phyloP scores from a whole-genome alignment of 2,329 filamentous ascomycete genomes.

The Aspergillus brasiliensis region DNA sequence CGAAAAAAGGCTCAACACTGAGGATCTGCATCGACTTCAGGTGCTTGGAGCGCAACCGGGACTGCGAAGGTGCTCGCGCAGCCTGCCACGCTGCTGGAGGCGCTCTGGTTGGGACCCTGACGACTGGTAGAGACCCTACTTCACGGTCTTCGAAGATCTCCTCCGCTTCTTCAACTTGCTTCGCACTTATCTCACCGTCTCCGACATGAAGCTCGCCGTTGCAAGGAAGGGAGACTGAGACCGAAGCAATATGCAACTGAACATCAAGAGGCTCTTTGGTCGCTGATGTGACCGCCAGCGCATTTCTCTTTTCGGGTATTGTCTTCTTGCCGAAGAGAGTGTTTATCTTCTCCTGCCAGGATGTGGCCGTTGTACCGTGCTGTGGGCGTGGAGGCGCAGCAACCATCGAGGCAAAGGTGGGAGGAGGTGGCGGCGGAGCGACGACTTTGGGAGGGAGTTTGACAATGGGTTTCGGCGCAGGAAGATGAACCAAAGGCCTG shows the following conservation, averaged over 20 bases:
- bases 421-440: slow-evolving; percentile 47
- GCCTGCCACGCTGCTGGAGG: slow-evolving; percentile 67
- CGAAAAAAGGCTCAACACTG: slow-evolving; percentile 48
- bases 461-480: slow-evolving; percentile 69
- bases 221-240: slow-evolving; percentile 71
- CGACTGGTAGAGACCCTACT: slow-evolving; percentile 73
- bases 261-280: slow-evolving; percentile 69
- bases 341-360: slow-evolving; percentile 85
- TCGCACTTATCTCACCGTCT: slow-evolving; percentile 57
- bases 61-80: slow-evolving; percentile 43
- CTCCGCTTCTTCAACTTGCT: slow-evolving; percentile 74
- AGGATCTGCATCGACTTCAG: slow-evolving; percentile 58
- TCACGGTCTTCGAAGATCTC: slow-evolving; percentile 81
- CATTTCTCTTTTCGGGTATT: slow-evolving; percentile 52
- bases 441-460: slow-evolving; percentile 69
- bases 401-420: slow-evolving; percentile 49
- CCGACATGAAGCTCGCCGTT: slow-evolving; percentile 42
- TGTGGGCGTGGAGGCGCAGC: slow-evolving; percentile 43
- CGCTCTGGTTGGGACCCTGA: slow-evolving; percentile 65
- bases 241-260: slow-evolving; percentile 51
- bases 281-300: slow-evolving; percentile 65
- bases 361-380: slow-evolving; percentile 50
- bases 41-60: slow-evolving; percentile 46
- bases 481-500: slow-evolving; percentile 60
- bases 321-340: slow-evolving; percentile 69